Evolutionary conservation across 345 rosid species (phyloP), one percentile per base, ranked within the genome.

Genomic region (Sonneratia alba): DNA sequence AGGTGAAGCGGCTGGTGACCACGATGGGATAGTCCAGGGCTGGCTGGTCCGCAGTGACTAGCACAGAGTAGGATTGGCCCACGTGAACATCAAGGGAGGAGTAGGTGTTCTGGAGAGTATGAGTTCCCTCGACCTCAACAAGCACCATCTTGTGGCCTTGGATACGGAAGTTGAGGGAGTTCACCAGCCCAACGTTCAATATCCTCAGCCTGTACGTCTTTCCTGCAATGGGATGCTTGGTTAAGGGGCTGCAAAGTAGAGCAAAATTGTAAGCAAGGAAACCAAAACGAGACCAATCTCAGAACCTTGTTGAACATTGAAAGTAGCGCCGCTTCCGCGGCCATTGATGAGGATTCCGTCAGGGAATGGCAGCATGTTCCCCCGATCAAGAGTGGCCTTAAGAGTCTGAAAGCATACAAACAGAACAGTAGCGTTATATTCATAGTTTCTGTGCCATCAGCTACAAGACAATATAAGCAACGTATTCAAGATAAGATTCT

Each of bases 261-360:
- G 22, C 24, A 8, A 66, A 53, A 34, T 16, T 19, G 36, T 49
- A 4, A 7, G 3, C 22, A 24, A 34, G 27, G 27, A 24, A 14
- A 63, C 24, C 32, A 21, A 8, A 63, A 27, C 0, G 27, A 38
- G 45, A 18, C 13, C 21, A 16, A 3, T 14, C 51, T 73, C 37
- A 36, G 51, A 47, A 91, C 98, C 98, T 86, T 87, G 92, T 66
- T 89, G 96, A 63, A 95, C 94, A 19, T 78, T 92, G 27, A 95
- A 77, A 45, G 77, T 69, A 37, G 87, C 86, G 69, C 98, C 96
- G 15, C 66, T 81, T 19, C 97, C 89, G 0, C 95, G 87, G 3
- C 99, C 99, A 68, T 95, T 95, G 81, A 95, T 90, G 79, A 95
- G 94, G 74, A 95, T 83, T 38, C 92, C 97, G 68, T 90, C 91